A percentile compares a stretch with the other conserved stretches of the same genome.
Evolutionary conservation across 768 basidiomycete species (phyloP).

Genomic region (Termitomyces sp.): DNA sequence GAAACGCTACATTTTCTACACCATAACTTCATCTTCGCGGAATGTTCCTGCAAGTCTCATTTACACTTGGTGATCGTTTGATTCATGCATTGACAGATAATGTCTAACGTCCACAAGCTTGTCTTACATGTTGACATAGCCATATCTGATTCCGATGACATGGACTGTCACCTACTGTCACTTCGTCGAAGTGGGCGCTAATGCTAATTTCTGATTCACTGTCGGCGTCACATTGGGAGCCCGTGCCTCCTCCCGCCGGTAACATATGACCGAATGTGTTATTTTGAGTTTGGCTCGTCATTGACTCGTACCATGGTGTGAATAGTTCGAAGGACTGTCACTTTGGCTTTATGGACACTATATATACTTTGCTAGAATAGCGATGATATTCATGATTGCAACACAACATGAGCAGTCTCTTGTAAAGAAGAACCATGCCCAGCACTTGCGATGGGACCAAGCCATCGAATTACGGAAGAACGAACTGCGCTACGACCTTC

Average conservation of each 20-base stretch:
- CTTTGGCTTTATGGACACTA: background rate
- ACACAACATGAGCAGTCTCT: background rate
- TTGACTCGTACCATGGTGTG: background rate
- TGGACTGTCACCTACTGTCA: background rate
- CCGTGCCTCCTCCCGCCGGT: slow-evolving; percentile 3
- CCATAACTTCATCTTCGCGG: too few relatives aligned
- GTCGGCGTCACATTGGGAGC: slow-evolving; percentile 7
- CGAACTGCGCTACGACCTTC: background rate
- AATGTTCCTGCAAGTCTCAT: too few relatives aligned
- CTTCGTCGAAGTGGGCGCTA: slow-evolving; percentile 5
- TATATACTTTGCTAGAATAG: background rate
- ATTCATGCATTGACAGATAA: slow-evolving; percentile 5
- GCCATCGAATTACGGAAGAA: background rate
- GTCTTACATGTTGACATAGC: background rate
- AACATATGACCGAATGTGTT: background rate
- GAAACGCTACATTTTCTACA: too few relatives aligned
- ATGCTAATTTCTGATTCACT: slow-evolving; percentile 3
- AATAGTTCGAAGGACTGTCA: background rate
- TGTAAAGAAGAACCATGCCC: too few relatives aligned
- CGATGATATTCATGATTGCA: background rate
- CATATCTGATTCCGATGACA: slow-evolving; percentile 5
- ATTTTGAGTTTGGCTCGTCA: slow-evolving; percentile 2
- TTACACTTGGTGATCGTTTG: background rate
- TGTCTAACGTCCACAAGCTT: slow-evolving; percentile 1
- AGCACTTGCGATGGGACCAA: too few relatives aligned